phyloP scores from a whole-genome alignment of 176 grass and related monocot genomes.

The Zea luxurians region DNA sequence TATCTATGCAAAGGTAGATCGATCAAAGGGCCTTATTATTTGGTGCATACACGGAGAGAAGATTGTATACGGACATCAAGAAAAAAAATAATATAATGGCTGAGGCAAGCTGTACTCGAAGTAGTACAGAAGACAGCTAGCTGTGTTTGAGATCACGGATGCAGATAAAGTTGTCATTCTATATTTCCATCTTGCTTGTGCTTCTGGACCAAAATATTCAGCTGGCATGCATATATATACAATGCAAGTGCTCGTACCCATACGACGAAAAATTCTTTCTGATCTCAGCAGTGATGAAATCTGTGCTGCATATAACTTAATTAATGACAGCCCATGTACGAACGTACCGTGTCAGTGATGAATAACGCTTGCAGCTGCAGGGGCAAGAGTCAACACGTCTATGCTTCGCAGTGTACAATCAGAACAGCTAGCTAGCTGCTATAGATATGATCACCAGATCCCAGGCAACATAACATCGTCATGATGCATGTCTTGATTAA shows the following conservation, averaged over 20 bases:
- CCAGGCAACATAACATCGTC: constrained; percentile 15
- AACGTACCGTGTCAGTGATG: constrained; percentile 41
- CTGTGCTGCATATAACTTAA: constrained; percentile 35
- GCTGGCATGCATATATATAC: constrained; percentile 21
- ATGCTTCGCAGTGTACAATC: constrained; percentile 52
- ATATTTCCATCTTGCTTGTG: constrained; percentile 33
- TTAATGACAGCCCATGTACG: constrained; percentile 46
- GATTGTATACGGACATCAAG: constrained; percentile 16
- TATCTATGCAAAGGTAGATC: neutral
- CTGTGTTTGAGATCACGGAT: constrained; percentile 39
- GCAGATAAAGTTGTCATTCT: constrained; percentile 44
- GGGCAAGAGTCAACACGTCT: constrained; percentile 44
- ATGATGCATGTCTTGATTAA: constrained; percentile 14
- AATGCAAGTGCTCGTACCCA: constrained; percentile 45
- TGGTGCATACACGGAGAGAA: neutral
- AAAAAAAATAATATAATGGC: constrained; percentile 6
- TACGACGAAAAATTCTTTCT: constrained; percentile 51
- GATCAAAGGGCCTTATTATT: neutral
- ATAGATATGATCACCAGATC: constrained; percentile 42
- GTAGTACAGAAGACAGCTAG: constrained; percentile 53
- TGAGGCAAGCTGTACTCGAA: constrained; percentile 34
- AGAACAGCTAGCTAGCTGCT: constrained; percentile 9
- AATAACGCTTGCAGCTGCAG: constrained; percentile 26
- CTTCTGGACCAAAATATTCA: constrained; percentile 45
- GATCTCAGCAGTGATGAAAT: constrained; percentile 56